Conservation (phyloP, 108 stramenopile genomes). For the Nannochloropsis gaditana region DNA sequence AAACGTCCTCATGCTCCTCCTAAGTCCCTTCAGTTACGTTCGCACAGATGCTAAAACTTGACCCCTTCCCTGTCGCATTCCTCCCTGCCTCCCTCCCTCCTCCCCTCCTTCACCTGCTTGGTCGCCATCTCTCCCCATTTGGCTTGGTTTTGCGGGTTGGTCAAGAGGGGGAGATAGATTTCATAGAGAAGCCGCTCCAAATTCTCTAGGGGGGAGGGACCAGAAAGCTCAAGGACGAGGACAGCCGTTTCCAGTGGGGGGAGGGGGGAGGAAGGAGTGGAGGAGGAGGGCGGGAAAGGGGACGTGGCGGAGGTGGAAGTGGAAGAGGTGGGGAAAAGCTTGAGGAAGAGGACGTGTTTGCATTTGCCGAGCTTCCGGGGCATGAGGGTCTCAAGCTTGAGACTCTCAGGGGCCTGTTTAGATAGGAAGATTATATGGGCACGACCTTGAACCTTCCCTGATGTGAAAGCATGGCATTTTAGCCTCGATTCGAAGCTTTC, state of each 20-base stretch:
- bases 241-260: constrained; percentile 36
- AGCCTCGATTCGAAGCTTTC: too few species aligned
- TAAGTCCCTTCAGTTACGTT: too few species aligned
- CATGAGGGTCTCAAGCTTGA: constrained; percentile 33
- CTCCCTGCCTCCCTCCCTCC: too few species aligned
- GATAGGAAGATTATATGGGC: neutral
- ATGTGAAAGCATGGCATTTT: too few species aligned
- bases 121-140: constrained; percentile 77
- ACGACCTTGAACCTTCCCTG: too few species aligned
- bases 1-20: too few species aligned
- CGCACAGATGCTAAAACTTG: too few species aligned
- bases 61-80: too few species aligned
- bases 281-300: neutral
- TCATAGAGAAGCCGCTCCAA: constrained; percentile 69
- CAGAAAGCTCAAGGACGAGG: constrained; percentile 61
- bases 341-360: constrained; percentile 62
- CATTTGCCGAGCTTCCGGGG: constrained; percentile 55
- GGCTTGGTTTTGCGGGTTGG: constrained; percentile 66
- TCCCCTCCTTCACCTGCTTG: constrained; percentile 47
- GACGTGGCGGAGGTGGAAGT: constrained; percentile 12
- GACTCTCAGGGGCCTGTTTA: neutral
- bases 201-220: constrained; percentile 67
- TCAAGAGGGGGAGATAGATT: constrained; percentile 67
- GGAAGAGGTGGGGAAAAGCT: constrained; percentile 47
- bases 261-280: neutral